phyloP scores from a whole-genome alignment of 1,139 yeast species.

The Yamadazyma blattariae region DNA sequence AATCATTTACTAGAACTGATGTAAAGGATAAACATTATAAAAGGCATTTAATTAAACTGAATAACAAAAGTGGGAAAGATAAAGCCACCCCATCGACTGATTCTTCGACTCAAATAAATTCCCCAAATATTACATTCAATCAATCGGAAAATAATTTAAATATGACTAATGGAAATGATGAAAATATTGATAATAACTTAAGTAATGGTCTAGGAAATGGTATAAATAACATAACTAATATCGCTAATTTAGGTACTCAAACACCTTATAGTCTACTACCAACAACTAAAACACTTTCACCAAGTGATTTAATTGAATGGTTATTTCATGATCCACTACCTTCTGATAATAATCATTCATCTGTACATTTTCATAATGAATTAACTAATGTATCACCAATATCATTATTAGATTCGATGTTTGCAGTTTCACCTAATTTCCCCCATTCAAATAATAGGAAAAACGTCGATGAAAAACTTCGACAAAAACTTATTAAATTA shows the following conservation, averaged over 20 bases:
- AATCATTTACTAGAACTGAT: constrained; percentile 35
- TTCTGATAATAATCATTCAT: constrained; percentile 3
- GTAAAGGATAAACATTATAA: constrained; percentile 33
- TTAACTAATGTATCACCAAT: constrained; percentile 18
- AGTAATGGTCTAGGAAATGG: background rate
- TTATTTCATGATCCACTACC: constrained; percentile 20
- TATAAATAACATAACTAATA: background rate
- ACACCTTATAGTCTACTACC: constrained; percentile 3
- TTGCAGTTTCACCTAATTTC: constrained; percentile 31
- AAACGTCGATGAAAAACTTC: constrained; percentile 22
- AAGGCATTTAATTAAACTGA: constrained; percentile 20
- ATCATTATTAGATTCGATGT: constrained; percentile 28
- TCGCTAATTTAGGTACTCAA: background rate
- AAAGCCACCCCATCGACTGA: too few species aligned
- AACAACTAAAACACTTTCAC: constrained; percentile 15
- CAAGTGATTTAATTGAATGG: constrained; percentile 31
- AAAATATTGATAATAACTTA: too few species aligned
- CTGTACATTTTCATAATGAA: constrained; percentile 4
- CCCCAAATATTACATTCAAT: too few species aligned
- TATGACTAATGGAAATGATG: background rate
- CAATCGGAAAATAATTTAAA: too few species aligned
- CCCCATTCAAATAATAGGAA: constrained; percentile 23
- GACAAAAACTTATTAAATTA: constrained; percentile 24
- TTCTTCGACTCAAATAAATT: too few species aligned
- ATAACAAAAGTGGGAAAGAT: too few species aligned